Conservation (phyloP, 2,329 filamentous ascomycete species). For the Alternaria arbusti region DNA sequence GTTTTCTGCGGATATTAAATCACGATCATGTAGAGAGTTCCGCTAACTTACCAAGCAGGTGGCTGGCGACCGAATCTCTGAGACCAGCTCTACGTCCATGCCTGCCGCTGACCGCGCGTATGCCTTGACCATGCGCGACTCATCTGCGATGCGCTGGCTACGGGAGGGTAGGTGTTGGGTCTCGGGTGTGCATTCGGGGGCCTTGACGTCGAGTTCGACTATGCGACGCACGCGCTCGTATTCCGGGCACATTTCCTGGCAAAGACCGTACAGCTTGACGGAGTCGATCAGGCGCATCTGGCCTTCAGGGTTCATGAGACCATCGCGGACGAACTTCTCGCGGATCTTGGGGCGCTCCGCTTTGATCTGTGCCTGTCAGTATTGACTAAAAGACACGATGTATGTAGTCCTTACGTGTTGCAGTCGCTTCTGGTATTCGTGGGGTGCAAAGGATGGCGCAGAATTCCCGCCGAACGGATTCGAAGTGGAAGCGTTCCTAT, state of each 20-base stretch:
- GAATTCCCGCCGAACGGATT: constrained; percentile 14
- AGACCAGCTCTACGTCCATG: constrained; percentile 67
- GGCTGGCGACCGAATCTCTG: constrained; percentile 65
- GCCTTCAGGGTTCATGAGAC: constrained; percentile 59
- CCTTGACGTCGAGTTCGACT: constrained; percentile 66
- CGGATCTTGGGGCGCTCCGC: constrained; percentile 33
- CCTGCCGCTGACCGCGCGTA: constrained; percentile 69
- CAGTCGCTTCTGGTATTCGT: constrained; percentile 33
- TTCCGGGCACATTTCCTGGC: constrained; percentile 69
- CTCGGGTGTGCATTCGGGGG: constrained; percentile 59
- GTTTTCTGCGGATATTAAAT: constrained; percentile 43
- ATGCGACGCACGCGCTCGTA: constrained; percentile 68
- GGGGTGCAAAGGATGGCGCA: constrained; percentile 30
- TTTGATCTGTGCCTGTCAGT: constrained; percentile 49
- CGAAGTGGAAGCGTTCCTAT: constrained; percentile 14
- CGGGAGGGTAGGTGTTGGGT: constrained; percentile 40
- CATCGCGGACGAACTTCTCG: constrained; percentile 49
- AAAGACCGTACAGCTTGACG: constrained; percentile 67
- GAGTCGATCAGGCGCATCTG: constrained; percentile 65
- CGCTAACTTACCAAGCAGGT: constrained; percentile 47
- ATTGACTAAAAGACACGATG: not conserved
- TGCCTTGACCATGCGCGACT: constrained; percentile 67
- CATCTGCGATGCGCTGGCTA: constrained; percentile 51
- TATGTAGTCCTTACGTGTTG: constrained; percentile 27
- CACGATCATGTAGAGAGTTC: constrained; percentile 17